These are phyloP conservation scores for Zostera marina DNA, from an alignment of 116 monocot genomes.

Conservation along the genomic window DNA sequence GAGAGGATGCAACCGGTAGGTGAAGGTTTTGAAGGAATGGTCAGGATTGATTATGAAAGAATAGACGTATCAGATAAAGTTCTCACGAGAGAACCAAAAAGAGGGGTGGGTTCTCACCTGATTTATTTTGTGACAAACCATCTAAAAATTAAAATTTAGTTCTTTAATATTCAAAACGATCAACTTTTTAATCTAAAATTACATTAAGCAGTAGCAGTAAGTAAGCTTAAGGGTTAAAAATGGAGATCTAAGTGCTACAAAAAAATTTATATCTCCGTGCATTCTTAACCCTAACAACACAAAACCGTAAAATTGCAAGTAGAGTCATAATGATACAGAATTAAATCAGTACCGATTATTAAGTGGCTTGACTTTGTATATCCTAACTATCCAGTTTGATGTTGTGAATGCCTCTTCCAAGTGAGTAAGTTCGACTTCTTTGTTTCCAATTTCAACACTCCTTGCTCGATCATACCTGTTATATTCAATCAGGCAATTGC, in stretches of 20 bases:
- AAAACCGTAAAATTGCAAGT: neutral
- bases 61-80: too few species aligned
- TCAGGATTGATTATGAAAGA: too few species aligned
- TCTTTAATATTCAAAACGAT: too few species aligned
- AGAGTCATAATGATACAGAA: neutral
- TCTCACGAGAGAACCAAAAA: too few species aligned
- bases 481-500: too few species aligned
- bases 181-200: too few species aligned
- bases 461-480: constrained; percentile 73
- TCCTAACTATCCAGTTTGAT: constrained; percentile 84
- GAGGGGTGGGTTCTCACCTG: too few species aligned
- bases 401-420: constrained; percentile 91
- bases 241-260: neutral
- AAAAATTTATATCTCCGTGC: neutral
- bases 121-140: too few species aligned
- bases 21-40: too few species aligned
- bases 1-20: too few species aligned
- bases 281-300: neutral
- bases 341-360: constrained; percentile 52
- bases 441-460: constrained; percentile 85
- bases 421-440: constrained; percentile 65
- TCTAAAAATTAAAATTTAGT: too few species aligned
- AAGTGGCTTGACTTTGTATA: constrained; percentile 90
- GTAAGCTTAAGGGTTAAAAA: neutral
- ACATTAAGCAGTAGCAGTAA: too few species aligned